Evolutionary conservation across 164 flowering plant genomes (phyloP), one percentile per base, ranked within the genome.

Genomic region (Hamamelis virginiana): DNA sequence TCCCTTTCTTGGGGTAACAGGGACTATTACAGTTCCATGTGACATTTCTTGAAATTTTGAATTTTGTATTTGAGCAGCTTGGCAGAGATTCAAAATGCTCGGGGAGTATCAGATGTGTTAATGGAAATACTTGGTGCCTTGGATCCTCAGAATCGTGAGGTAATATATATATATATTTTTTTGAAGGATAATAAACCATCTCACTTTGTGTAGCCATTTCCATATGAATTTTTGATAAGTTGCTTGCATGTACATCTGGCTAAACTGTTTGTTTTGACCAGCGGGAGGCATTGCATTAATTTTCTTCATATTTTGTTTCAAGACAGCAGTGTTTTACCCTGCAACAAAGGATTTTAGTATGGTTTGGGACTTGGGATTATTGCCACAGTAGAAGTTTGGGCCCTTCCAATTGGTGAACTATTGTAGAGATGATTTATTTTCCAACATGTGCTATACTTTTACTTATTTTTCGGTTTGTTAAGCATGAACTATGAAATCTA

Each of bases 41-140:
- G 15, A n/a, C 1, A n/a, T 11, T 12, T 50, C 23, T 5, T 3
- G 10, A 48, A 27, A 19, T 44, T 8, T 10, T 11, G 11, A 25
- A 15, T 26, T 27, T 8, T n/a, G 23, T 18, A 4, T 9, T 5
- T 1, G 56, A 23, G 70, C 85, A 94, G 98, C 80, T 75, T 89
- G 82, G 56, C 66, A 33, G 99, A 95, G 76, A 93, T 95, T 58
- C 84, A 86, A 80, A 91, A 58, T 86, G 99, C 98, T 59, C 79
- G 73, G 67, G 96, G 94, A 41, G 21, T 91, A 9, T 90, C 91
- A 61, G 95, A 91, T 75, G 91, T 95, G 15, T 75, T 95, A 55
- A 79, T 75, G 84, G 99, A 95, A 77, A 87, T 95, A 89, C 91
- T 95, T 64, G 76, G 82, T 79, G 99, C 98, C 18, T 82, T 95